A percentile compares a stretch with the other conserved stretches of the same genome.
These are phyloP conservation scores for Graphiopsis chlorocephala DNA, from an alignment of 2,329 filamentous ascomycete genomes.

Conservation along the genomic window DNA sequence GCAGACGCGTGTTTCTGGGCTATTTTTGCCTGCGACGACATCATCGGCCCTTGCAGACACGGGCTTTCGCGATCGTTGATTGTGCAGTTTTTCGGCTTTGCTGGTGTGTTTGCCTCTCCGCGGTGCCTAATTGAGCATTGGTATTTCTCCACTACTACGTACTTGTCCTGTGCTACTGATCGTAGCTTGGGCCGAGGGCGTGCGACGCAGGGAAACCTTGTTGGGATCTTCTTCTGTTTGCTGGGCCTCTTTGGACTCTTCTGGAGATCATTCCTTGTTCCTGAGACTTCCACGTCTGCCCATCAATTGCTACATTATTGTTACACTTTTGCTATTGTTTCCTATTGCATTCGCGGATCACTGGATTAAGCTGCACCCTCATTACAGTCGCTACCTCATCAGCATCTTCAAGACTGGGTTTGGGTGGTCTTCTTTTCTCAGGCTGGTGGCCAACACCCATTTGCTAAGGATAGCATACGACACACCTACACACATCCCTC, in stretches of 20 bases:
- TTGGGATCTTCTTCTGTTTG: slow-evolving; percentile 7
- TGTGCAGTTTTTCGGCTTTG: not conserved
- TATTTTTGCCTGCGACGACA: slow-evolving; percentile 15
- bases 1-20: slow-evolving; percentile 14
- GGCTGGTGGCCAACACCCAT: not conserved
- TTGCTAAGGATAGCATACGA: not conserved
- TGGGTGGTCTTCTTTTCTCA: not conserved
- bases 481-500: not conserved
- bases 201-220: not conserved
- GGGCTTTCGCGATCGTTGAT: not conserved
- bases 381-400: slow-evolving; percentile 9
- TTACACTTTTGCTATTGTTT: not conserved
- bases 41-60: slow-evolving; percentile 9
- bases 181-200: slow-evolving; percentile 6
- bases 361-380: not conserved
- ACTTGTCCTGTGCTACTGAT: not conserved
- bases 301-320: not conserved
- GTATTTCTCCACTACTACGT: not conserved
- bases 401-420: not conserved
- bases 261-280: slow-evolving; percentile 9
- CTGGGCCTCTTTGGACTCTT: not conserved
- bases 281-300: not conserved
- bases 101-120: not conserved
- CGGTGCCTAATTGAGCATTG: slow-evolving; percentile 7
- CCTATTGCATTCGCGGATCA: not conserved